Base-by-base conservation (phyloP, 2,329 filamentous ascomycete species). In the Neoscytalidium dimidiatum region DNA sequence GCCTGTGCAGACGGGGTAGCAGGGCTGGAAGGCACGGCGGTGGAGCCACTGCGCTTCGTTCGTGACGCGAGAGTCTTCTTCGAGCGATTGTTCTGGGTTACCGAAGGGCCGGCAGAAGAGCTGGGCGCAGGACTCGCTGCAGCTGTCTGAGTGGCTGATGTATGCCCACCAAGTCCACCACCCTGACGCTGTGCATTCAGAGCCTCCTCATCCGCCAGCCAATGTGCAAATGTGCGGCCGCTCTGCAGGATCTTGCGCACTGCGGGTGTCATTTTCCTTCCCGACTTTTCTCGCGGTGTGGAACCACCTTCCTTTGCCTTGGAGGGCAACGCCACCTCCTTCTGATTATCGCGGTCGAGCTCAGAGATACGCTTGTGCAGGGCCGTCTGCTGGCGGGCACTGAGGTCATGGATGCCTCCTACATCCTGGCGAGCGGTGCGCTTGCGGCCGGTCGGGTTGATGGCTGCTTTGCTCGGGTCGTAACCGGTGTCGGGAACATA, bases 161-260 rank as follows among this genome's bases (percentile, higher is more conserved):
- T 63, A 14, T 52, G 52, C 17, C 56, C 43, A 28, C 43, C 41
- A 6, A 21, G 56, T 2, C 46, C 64, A 5, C 35, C 64, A 52
- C 29, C 44, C 4, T 31, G 71, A 7, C 71, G 71, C 46, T 65
- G 62, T 14, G 46, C 44, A 78, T 70, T 70, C 87, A 80, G 8
- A 3, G 91, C 91, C 70, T 91, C 84, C 75, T 90, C 92, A 75
- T 95, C 92, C 70, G 92, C 90, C 52, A 94, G 84, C 75, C 94
- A 89, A 78, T 95, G 93, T 67, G 88, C 87, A 76, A 94, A 94
- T 3, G 90, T 92, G 80, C 94, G 92, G 73, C 92, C 90, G 28
- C 89, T 92, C 69, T 89, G 87, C 64, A 95, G 81, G 67, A 95
- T 92, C 78, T 89, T 90, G 70, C 91, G 87, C 28, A 92, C 90